phyloP scores from a whole-genome alignment of 768 basidiomycete species.

The Pholiota conissans region DNA sequence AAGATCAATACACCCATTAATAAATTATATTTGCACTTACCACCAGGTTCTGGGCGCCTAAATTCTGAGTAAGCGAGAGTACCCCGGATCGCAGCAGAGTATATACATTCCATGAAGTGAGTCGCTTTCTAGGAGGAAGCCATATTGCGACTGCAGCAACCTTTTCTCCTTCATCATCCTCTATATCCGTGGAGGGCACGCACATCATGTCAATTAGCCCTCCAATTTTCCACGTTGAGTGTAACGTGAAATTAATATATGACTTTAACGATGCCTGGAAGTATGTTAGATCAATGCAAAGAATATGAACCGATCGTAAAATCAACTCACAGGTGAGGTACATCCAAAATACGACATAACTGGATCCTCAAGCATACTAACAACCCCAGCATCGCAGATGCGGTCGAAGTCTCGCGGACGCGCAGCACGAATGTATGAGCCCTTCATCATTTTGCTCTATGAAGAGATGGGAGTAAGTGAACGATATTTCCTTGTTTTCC shows the following conservation, averaged over 20 bases:
- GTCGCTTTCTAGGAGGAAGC: slow-evolving; percentile 9
- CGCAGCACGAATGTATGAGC: slow-evolving; percentile 6
- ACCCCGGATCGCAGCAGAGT: slow-evolving; percentile 1
- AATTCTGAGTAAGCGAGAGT: not conserved
- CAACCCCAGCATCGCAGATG: not conserved
- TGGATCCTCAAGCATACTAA: slow-evolving; percentile 6
- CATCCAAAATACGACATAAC: slow-evolving; percentile 9
- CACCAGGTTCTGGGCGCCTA: slow-evolving; percentile 4
- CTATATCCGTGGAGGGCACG: not conserved
- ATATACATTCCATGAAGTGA: slow-evolving; percentile 5
- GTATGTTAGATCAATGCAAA: not conserved
- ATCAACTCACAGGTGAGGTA: slow-evolving; percentile 4
- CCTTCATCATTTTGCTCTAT: not conserved
- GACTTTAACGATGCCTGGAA: not conserved
- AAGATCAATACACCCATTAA: not conserved
- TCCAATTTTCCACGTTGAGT: slow-evolving; percentile 3
- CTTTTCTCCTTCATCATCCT: slow-evolving; percentile 4
- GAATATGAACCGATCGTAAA: not conserved
- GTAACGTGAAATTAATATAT: slow-evolving; percentile 2
- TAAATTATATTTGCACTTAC: not conserved
- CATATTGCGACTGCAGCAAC: slow-evolving; percentile 3
- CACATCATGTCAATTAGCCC: slow-evolving; percentile 8
- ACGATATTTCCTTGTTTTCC: not conserved
- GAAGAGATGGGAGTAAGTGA: not conserved
- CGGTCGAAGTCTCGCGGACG: slow-evolving; percentile 3